Evolutionary conservation across 441 rosid species (phyloP), one percentile per base, ranked within the genome.

Genomic region (Mallotus repandus): DNA sequence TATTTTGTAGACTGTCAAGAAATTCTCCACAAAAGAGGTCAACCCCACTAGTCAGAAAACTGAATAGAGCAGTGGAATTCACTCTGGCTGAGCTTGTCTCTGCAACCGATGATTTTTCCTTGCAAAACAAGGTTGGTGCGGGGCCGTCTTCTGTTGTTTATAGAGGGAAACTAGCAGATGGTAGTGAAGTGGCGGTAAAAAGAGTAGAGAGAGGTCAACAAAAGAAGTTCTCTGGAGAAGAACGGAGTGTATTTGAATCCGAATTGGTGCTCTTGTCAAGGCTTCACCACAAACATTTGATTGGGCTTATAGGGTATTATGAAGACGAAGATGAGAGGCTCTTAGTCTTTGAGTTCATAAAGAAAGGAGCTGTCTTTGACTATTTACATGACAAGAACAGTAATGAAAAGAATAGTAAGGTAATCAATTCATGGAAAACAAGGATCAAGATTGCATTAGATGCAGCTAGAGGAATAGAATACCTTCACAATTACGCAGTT

Each of bases 271-370:
- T 92, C 66, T 64, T 89, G 22, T 87, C 96, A 1, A 82, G 97
- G 72, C 88, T 94, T 70, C 93, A 92, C 60, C 98, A 94, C 69
- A 94, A 89, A 74, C 94, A 94, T 78, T 60, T 94, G 80, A 95
- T 92, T 12, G 77, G 94, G 22, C 90, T 94, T 12, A 84, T 90
- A 6, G 98, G 97, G 9, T 94, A 85, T 68, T 92, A 96, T 58
- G 94, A 94, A 48, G 97, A 92, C n/a, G 74, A 77, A 10, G 88
- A 87, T 43, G 95, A 94, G 74, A 81, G 85, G 63, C 92, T 92
- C 58, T 74, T 92, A 3, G 97, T 90, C 14, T 92, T 87, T 68
- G 95, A 94, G 25, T 82, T 80, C 86, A 89, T 90, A 92, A 86
- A 84, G 78, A 89, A 94, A 55, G 97, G 97, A 18, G 86, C 90